Evolutionary conservation across 2,329 filamentous ascomycete genomes (phyloP), one percentile per base, ranked within the genome.

Genomic region (Trematosphaeria pertusa): DNA sequence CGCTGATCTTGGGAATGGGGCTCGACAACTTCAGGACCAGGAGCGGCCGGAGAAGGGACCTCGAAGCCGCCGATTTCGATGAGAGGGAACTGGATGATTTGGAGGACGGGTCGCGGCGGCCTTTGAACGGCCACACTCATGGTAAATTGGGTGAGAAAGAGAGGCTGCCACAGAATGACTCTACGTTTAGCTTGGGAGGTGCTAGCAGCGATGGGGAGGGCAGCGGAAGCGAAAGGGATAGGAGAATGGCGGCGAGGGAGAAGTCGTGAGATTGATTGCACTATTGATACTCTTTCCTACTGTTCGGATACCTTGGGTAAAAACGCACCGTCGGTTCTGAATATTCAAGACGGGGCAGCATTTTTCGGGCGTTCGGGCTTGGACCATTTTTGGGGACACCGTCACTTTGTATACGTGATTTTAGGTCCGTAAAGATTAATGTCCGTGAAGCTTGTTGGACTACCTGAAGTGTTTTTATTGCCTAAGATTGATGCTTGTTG

Each of bases 1-100:
- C 74, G 19, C 62, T 75, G 11, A 70, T 71, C 7, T 69, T 70
- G 34, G 73, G 71, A 19, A 76, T 77, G 59, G 71, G 76, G 2
- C 67, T 81, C 17, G 73, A 78, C 46, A 76, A 75, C 19, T 81
- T 82, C 60, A 67, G 75, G 11, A 68, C 70, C 14, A 43, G 62
- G 45, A 76, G 74, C 48, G 67, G 67, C 24, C 60, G 64, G 62
- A 43, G 67, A 67, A 37, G 63, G 62, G 84, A 86, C 64, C 70
- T 87, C 15, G 83, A 86, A 64, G 81, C 82, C 20, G 82, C 80
- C 12, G 82, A 84, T 57, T 86, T 84, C 61, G 82, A 86, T 50
- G 83, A 86, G 61, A 72, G 78, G 2, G 83, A 86, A 62, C 67
- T 86, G 15, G 82, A 86, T 59, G 76, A 82, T 48, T 60, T 84